These are phyloP conservation scores for Sporothrix dimorphospora DNA, from an alignment of 2,329 filamentous ascomycete species.

Conservation along the genomic window DNA sequence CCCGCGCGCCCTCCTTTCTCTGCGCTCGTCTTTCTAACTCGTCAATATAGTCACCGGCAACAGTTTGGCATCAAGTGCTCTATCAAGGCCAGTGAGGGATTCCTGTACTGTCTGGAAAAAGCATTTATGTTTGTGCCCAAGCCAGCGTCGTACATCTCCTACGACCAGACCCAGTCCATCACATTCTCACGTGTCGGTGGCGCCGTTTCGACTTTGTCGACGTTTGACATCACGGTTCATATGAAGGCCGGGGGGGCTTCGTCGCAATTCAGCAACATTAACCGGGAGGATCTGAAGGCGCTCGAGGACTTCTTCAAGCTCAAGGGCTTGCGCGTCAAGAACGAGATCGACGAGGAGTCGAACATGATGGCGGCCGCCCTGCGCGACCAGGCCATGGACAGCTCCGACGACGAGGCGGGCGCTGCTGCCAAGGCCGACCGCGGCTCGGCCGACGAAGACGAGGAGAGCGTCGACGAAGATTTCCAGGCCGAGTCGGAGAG, in stretches of 20 bases:
- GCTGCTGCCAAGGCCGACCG: constrained; percentile 70
- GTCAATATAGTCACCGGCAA: constrained; percentile 69
- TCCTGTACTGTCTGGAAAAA: constrained; percentile 95
- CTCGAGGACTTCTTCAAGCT: constrained; percentile 98
- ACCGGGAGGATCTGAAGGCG: constrained; percentile 93
- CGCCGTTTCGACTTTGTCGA: constrained; percentile 88
- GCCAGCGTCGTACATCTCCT: constrained; percentile 93
- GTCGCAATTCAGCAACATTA: constrained; percentile 98
- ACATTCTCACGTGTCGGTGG: constrained; percentile 96
- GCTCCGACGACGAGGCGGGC: constrained; percentile 81
- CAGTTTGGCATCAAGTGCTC: constrained; percentile 98
- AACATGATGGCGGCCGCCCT: constrained; percentile 78
- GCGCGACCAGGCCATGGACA: constrained; percentile 79
- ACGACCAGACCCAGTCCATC: constrained; percentile 88
- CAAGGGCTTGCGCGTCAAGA: constrained; percentile 94
- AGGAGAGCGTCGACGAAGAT: constrained; percentile 94
- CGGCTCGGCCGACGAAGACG: constrained; percentile 93
- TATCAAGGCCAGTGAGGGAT: constrained; percentile 99
- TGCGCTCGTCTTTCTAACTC: background rate
- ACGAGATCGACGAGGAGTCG: constrained; percentile 96
- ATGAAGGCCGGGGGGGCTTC: constrained; percentile 86
- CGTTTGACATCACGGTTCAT: constrained; percentile 93
- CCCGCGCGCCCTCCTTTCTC: background rate
- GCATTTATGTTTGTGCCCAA: constrained; percentile 99
- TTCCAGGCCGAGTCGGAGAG: constrained; percentile 91